Base-by-base conservation (phyloP, 805 yeast genomes). In the Cyberlindnera mycetangii region DNA sequence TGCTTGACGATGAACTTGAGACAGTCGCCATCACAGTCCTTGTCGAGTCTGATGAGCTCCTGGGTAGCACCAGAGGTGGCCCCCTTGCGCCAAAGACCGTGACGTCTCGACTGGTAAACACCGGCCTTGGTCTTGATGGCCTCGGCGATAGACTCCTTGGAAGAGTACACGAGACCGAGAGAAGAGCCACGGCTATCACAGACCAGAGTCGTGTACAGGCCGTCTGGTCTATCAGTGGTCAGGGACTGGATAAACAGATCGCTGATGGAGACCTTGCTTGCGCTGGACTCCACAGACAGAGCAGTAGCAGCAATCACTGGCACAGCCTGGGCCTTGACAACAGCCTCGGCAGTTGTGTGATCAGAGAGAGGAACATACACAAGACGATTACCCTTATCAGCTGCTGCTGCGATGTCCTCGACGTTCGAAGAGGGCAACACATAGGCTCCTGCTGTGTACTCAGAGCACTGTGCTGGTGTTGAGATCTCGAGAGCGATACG, bases 11-110 rank as follows among this genome's bases (percentile, higher is more conserved):
- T 75, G 60, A 92, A 88, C 68, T 87, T 84, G 57, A 93, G 68
- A 51, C 95, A 86, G 64, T 93, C 99, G 37, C 85, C 81, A 67
- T 93, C 99, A 66, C 99, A 93, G 68, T 93, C 99, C 49, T 79
- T 66, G 42, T 80, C 83, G 45, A 93, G 64, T 35, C 73, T 67
- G 19, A 85, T 53, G 38, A 93, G 72, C 53, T 74, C 73, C 68
- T 93, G 99, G 1, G 95, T 87, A 41, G 96, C 95, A 17, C 99
- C 99, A n/a, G 96, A 85, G 2, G 97, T 87, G 44, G 85, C 84
- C 24, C 99, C 99, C 65, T 93, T 93, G 64, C 83, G 85, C 99
- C 99, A 93, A 47, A 93, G 74, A 35, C 95, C 98, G 49, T 88
- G 81, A 58, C 85, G 82, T 57, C 99, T 83, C 8, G 97, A 88